These are phyloP conservation scores for Tolypocladium guangdongense DNA, from an alignment of 2,329 filamentous ascomycete species.

Conservation along the genomic window DNA sequence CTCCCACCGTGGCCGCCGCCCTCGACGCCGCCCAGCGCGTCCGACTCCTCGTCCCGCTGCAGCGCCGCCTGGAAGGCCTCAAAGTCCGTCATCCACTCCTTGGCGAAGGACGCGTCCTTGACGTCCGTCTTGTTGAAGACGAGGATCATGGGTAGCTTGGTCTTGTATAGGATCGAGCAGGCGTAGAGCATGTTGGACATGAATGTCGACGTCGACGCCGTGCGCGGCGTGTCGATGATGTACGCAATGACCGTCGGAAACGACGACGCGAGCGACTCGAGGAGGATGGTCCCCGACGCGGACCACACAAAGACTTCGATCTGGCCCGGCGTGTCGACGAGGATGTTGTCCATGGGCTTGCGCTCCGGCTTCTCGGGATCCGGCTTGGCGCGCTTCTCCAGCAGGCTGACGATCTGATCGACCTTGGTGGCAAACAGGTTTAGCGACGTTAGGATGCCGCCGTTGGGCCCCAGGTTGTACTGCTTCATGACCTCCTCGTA, in stretches of 20 bases:
- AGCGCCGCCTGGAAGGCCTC: slow-evolving; percentile 88
- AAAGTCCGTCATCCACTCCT: slow-evolving; percentile 99
- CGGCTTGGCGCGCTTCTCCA: slow-evolving; percentile 76
- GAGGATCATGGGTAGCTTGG: slow-evolving; percentile 93
- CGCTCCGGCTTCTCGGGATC: slow-evolving; percentile 47
- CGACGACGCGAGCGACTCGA: slow-evolving; percentile 83
- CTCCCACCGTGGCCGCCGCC: slow-evolving; percentile 60
- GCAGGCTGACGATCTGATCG: slow-evolving; percentile 78
- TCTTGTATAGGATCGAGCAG: slow-evolving; percentile 97
- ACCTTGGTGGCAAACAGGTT: slow-evolving; percentile 98
- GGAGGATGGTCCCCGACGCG: slow-evolving; percentile 83
- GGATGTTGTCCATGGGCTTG: slow-evolving; percentile 66
- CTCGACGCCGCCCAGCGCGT: slow-evolving; percentile 64
- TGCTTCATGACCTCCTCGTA: slow-evolving; percentile 99
- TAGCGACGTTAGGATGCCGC: slow-evolving; percentile 86
- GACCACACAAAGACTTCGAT: slow-evolving; percentile 99
- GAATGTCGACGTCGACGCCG: slow-evolving; percentile 87
- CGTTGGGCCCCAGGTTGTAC: slow-evolving; percentile 95
- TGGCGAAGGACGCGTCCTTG: slow-evolving; percentile 80
- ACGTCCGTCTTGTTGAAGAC: slow-evolving; percentile 99
- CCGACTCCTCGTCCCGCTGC: slow-evolving; percentile 65
- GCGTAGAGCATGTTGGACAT: slow-evolving; percentile 99
- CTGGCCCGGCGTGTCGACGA: slow-evolving; percentile 93
- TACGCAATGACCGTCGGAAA: slow-evolving; percentile 98
- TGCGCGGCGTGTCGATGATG: slow-evolving; percentile 92